Conservation (phyloP, 2,329 filamentous ascomycete species). For the Epichloe typhina region DNA sequence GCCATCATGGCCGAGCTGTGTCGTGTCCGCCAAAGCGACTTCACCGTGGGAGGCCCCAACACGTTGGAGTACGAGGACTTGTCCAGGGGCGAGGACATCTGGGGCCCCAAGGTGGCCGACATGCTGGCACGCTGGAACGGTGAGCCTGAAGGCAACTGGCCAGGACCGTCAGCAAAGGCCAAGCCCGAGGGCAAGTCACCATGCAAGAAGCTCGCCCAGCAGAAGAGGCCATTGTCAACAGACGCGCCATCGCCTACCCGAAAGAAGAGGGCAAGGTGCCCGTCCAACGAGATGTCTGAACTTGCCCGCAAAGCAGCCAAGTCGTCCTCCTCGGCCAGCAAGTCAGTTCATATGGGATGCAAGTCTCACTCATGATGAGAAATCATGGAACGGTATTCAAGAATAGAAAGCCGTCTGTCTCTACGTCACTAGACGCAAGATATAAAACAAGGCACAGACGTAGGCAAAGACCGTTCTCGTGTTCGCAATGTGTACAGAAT, state of each 20-base stretch:
- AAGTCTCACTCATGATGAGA: constrained; percentile 26
- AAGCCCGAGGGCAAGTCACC: constrained; percentile 8
- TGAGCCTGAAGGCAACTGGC: constrained; percentile 16
- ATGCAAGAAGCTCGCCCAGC: constrained; percentile 1
- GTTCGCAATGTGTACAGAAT: not conserved
- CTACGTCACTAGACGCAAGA: not conserved
- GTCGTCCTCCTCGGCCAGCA: constrained; percentile 3
- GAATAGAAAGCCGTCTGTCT: constrained; percentile 14
- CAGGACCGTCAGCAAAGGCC: constrained; percentile 9
- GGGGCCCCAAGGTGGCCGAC: constrained; percentile 58
- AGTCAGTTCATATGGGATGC: constrained; percentile 1
- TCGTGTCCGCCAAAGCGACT: constrained; percentile 70
- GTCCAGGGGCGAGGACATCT: constrained; percentile 64
- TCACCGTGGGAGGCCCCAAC: constrained; percentile 54
- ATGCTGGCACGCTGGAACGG: constrained; percentile 33
- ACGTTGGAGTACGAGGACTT: constrained; percentile 71
- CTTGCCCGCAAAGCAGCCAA: constrained; percentile 17
- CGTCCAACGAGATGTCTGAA: constrained; percentile 12
- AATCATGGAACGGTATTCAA: constrained; percentile 30
- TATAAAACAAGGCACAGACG: not conserved
- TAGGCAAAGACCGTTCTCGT: not conserved
- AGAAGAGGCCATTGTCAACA: constrained; percentile 6
- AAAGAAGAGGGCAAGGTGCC: constrained; percentile 20
- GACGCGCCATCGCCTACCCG: constrained; percentile 2
- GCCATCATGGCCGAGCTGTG: constrained; percentile 78